Percentiles rank a stretch among this genome's conserved stretches.
phyloP scores from a whole-genome alignment of 495 filamentous ascomycete genomes.

The Xylaria nigripes region DNA sequence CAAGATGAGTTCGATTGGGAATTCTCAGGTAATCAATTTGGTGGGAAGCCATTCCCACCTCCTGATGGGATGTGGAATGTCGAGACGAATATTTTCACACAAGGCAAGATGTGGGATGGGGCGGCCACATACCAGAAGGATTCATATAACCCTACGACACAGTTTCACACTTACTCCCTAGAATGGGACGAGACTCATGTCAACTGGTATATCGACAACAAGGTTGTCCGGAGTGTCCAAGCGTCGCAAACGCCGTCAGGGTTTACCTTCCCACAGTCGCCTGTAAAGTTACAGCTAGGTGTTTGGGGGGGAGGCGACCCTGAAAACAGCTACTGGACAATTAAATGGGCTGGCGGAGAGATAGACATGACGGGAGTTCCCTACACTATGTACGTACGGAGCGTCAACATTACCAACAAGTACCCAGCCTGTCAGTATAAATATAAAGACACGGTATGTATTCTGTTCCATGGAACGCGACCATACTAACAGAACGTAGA shows the following conservation, averaged over 20 bases:
- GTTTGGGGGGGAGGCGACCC: slow-evolving; percentile 68
- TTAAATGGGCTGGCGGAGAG: slow-evolving; percentile 63
- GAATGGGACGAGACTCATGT: slow-evolving; percentile 70
- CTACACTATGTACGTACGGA: slow-evolving; percentile 60
- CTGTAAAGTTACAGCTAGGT: slow-evolving; percentile 66
- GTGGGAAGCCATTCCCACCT: slow-evolving; percentile 30
- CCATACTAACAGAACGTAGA: slow-evolving; percentile 18
- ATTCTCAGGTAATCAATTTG: slow-evolving; percentile 57
- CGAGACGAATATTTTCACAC: slow-evolving; percentile 88
- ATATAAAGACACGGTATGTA: slow-evolving; percentile 23
- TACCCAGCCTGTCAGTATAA: slow-evolving; percentile 41
- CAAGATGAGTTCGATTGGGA: slow-evolving; percentile 96
- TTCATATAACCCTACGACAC: slow-evolving; percentile 54
- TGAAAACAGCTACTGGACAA: slow-evolving; percentile 37
- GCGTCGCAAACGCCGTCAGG: slow-evolving; percentile 43
- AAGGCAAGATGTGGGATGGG: slow-evolving; percentile 60
- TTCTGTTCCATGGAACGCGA: neutral
- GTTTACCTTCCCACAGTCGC: slow-evolving; percentile 62
- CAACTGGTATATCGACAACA: slow-evolving; percentile 76
- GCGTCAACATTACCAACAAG: slow-evolving; percentile 44
- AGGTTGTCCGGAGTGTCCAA: slow-evolving; percentile 48
- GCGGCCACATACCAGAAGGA: slow-evolving; percentile 65
- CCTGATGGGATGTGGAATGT: slow-evolving; percentile 40
- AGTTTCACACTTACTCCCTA: slow-evolving; percentile 83
- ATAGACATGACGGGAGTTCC: slow-evolving; percentile 56